Conservation (phyloP, 805 yeast genomes). For the Barnettozyma vustinii region DNA sequence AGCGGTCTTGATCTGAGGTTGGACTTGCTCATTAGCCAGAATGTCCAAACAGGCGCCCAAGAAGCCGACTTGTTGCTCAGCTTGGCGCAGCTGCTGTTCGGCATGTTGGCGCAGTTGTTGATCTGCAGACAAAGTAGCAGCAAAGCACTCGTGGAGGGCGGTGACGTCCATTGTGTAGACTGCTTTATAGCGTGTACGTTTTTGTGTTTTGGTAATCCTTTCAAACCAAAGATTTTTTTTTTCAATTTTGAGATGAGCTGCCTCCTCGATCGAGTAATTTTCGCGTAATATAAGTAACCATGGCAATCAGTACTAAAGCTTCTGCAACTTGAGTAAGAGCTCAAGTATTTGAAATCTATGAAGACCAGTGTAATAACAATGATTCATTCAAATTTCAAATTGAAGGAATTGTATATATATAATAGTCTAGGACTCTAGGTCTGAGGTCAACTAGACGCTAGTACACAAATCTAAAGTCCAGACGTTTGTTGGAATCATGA, state of each 20-base stretch:
- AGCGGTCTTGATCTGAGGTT: constrained; percentile 53
- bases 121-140: constrained; percentile 71
- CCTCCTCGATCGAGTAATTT: not conserved
- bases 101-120: constrained; percentile 58
- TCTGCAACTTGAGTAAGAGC: no score
- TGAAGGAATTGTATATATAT: no score
- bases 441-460: not conserved
- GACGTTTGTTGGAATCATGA: constrained; percentile 51
- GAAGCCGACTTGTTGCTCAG: constrained; percentile 62
- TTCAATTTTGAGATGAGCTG: constrained; percentile 1
- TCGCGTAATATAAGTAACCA: not conserved
- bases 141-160: constrained; percentile 66
- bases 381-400: no score
- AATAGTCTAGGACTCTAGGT: no score
- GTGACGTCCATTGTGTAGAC: constrained; percentile 49
- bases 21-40: constrained; percentile 46
- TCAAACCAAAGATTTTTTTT: not conserved
- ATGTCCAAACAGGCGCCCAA: constrained; percentile 80
- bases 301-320: not conserved
- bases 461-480: constrained; percentile 41
- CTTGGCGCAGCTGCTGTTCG: constrained; percentile 57
- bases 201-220: not conserved
- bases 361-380: no score
- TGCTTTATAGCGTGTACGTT: not conserved
- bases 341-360: no score